Evolutionary conservation across 306 rosid species (phyloP).

Genomic region (Prunus davidiana): DNA sequence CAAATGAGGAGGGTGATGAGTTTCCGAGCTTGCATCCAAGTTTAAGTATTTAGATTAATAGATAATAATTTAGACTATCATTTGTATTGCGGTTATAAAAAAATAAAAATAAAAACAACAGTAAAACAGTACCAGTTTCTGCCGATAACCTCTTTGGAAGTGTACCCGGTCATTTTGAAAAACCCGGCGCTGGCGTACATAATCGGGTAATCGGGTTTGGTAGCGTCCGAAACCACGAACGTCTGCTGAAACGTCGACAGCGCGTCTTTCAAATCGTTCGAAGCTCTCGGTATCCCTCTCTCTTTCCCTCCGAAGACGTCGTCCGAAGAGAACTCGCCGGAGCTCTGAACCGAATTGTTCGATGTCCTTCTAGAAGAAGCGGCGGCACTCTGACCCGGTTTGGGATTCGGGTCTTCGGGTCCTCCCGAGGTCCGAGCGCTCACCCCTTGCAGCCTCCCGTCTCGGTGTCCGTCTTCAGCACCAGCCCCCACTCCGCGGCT

Average conservation of each 20-base stretch:
- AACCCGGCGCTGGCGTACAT: constrained; percentile 93
- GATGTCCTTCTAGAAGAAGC: constrained; percentile 50
- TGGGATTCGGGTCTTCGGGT: constrained; percentile 40
- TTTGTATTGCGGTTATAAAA: no score
- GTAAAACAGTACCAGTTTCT: constrained; percentile 61
- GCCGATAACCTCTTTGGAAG: constrained; percentile 83
- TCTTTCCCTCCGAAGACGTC: constrained; percentile 48
- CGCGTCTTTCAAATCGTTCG: constrained; percentile 76
- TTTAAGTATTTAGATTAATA: no score
- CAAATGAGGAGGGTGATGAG: no score
- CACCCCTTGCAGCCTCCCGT: constrained; percentile 82
- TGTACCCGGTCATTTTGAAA: constrained; percentile 92
- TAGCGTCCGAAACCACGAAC: constrained; percentile 87
- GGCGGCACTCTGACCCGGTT: constrained; percentile 3
- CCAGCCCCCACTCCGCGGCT: constrained; percentile 95
- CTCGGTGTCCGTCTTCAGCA: constrained; percentile 70
- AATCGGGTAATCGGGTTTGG: constrained; percentile 90
- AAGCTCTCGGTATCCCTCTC: constrained; percentile 61
- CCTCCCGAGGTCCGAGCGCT: constrained; percentile 63
- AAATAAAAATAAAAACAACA: neutral
- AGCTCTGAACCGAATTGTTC: constrained; percentile 57
- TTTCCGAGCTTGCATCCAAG: no score
- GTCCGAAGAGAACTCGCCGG: constrained; percentile 59
- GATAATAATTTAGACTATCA: no score
- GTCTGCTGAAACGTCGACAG: constrained; percentile 90